phyloP scores from a whole-genome alignment of 2,329 filamentous ascomycete genomes.

The Trichoderma atroviride region DNA sequence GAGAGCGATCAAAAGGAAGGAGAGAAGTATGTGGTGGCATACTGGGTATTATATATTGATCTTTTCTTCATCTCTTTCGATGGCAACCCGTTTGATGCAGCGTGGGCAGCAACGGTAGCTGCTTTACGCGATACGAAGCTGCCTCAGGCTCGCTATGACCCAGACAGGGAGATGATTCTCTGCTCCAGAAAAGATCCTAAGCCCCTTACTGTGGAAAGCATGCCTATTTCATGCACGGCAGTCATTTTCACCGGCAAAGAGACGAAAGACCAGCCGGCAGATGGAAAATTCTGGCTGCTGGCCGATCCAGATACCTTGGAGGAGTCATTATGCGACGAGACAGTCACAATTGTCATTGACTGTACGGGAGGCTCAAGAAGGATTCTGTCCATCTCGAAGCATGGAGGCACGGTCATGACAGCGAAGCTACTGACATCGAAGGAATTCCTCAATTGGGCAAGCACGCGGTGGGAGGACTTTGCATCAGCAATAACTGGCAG shows the following conservation, averaged over 20 bases:
- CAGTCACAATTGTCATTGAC: slow-evolving; percentile 82
- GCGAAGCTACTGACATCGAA: slow-evolving; percentile 66
- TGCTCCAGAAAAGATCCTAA: slow-evolving; percentile 65
- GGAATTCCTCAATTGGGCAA: slow-evolving; percentile 50
- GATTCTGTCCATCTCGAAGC: slow-evolving; percentile 78
- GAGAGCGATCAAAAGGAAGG: slow-evolving; percentile 41
- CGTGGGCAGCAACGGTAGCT: slow-evolving; percentile 81
- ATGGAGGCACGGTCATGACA: slow-evolving; percentile 73
- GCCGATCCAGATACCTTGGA: slow-evolving; percentile 89
- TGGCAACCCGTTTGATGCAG: slow-evolving; percentile 88
- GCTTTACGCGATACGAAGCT: slow-evolving; percentile 78
- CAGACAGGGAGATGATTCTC: slow-evolving; percentile 75
- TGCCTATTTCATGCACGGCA: slow-evolving; percentile 78
- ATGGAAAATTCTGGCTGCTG: slow-evolving; percentile 70
- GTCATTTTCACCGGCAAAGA: slow-evolving; percentile 73
- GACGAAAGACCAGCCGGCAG: slow-evolving; percentile 45
- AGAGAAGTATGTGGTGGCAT: slow-evolving; percentile 68
- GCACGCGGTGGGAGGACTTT: slow-evolving; percentile 43
- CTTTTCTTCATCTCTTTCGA: slow-evolving; percentile 93
- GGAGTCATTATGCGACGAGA: slow-evolving; percentile 81
- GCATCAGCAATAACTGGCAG: slow-evolving; percentile 37
- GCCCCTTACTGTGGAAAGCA: slow-evolving; percentile 61
- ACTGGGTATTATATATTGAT: slow-evolving; percentile 95
- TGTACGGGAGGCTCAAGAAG: slow-evolving; percentile 53
- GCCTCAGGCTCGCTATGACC: slow-evolving; percentile 80